A percentile compares a stretch with the other conserved stretches of the same genome.
phyloP scores from a whole-genome alignment of 176 grass and related monocot species.

The Puccinellia tenuiflora region DNA sequence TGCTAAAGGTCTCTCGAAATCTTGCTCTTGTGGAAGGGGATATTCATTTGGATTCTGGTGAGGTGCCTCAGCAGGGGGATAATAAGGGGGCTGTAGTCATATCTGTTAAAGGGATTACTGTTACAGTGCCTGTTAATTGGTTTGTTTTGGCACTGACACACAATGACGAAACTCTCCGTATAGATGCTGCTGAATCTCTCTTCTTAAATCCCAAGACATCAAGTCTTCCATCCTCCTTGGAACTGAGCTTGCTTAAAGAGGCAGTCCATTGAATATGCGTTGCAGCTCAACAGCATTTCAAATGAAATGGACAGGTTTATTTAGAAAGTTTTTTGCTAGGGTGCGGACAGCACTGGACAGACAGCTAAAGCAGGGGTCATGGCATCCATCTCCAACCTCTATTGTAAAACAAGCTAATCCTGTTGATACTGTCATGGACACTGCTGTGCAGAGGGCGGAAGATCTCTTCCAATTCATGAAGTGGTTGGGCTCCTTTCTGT shows the following conservation, averaged over 20 bases:
- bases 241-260: conserved; percentile 74
- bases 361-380: conserved; percentile 76
- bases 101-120: conserved; percentile 72
- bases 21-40: conserved; percentile 89
- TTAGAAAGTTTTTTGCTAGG: conserved; percentile 86
- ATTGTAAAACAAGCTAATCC: conserved; percentile 10
- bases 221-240: conserved; percentile 90
- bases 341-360: conserved; percentile 95
- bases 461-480: conserved; percentile 90
- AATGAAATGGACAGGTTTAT: conserved; percentile 98
- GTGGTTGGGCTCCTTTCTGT: conserved; percentile 87
- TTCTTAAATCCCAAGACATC: conserved; percentile 95
- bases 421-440: conserved; percentile 31
- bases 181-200: conserved; percentile 91
- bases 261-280: conserved; percentile 89
- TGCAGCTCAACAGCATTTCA: conserved; percentile 95
- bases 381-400: conserved; percentile 41
- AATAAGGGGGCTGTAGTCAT: conserved; percentile 48
- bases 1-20: conserved; percentile 81
- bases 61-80: conserved; percentile 10
- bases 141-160: conserved; percentile 88
- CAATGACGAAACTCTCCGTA: conserved; percentile 78
- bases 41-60: conserved; percentile 63
- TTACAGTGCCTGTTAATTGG: conserved; percentile 76
- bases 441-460: conserved; percentile 39